A percentile compares a stretch with the other conserved stretches of the same genome.
These are phyloP conservation scores for Boletellus ananas DNA, from an alignment of 768 basidiomycete genomes.

Conservation along the genomic window DNA sequence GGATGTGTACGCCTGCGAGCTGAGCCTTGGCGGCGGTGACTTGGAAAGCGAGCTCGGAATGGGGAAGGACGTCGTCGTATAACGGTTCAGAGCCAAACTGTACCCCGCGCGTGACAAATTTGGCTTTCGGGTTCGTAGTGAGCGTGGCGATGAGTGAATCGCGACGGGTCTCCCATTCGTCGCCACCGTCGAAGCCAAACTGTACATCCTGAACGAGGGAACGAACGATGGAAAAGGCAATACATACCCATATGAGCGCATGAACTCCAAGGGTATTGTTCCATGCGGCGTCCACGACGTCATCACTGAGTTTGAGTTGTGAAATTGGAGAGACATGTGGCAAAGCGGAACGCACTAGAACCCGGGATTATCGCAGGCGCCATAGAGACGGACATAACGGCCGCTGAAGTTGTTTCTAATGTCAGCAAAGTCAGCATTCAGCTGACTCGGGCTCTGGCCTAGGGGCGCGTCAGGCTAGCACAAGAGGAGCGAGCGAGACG, in stretches of 20 bases:
- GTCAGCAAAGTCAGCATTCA: slow-evolving; percentile 55
- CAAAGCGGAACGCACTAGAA: slow-evolving; percentile 33
- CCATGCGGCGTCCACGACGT: slow-evolving; percentile 69
- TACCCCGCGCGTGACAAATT: slow-evolving; percentile 59
- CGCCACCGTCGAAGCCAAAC: slow-evolving; percentile 38
- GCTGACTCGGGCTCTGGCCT: slow-evolving; percentile 56
- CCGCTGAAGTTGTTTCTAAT: slow-evolving; percentile 57
- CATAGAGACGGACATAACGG: slow-evolving; percentile 58
- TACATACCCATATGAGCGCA: slow-evolving; percentile 65
- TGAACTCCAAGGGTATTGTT: slow-evolving; percentile 65
- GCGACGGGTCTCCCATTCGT: slow-evolving; percentile 53
- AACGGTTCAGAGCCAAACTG: slow-evolving; percentile 74
- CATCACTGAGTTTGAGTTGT: slow-evolving; percentile 36
- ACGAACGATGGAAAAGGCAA: background rate
- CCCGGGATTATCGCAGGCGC: slow-evolving; percentile 36
- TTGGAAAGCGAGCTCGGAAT: slow-evolving; percentile 47
- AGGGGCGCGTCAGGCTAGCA: background rate
- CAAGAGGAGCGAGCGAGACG: slow-evolving; percentile 15
- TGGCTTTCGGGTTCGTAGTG: slow-evolving; percentile 57
- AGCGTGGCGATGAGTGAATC: slow-evolving; percentile 49
- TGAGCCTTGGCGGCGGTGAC: slow-evolving; percentile 47
- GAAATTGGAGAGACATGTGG: slow-evolving; percentile 13
- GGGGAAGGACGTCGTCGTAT: slow-evolving; percentile 52
- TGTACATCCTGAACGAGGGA: slow-evolving; percentile 4
- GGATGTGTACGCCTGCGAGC: slow-evolving; percentile 52